phyloP scores from a whole-genome alignment of 2,329 filamentous ascomycete species.

The Fusarium sp. region DNA sequence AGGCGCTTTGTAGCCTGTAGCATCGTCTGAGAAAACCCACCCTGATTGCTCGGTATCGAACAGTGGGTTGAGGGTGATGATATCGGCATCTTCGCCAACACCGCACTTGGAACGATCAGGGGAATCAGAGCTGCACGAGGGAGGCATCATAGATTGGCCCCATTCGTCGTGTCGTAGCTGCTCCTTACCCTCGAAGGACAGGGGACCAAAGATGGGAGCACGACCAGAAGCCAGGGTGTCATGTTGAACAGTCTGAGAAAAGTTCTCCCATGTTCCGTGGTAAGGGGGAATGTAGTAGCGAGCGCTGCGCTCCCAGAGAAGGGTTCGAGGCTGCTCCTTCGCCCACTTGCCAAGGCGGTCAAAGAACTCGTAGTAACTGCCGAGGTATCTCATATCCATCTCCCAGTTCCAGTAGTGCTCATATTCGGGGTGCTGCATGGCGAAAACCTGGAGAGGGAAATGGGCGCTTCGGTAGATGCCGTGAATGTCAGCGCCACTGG shows the following conservation, averaged over 20 bases:
- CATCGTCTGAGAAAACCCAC: slow-evolving; percentile 78
- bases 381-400: slow-evolving; percentile 74
- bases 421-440: slow-evolving; percentile 72
- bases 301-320: slow-evolving; percentile 81
- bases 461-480: slow-evolving; percentile 77
- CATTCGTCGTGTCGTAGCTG: slow-evolving; percentile 64
- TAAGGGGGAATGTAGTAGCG: slow-evolving; percentile 80
- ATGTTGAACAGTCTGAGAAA: slow-evolving; percentile 71
- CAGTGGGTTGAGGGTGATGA: slow-evolving; percentile 82
- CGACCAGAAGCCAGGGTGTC: slow-evolving; percentile 66
- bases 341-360: slow-evolving; percentile 75
- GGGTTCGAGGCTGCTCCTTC: slow-evolving; percentile 73
- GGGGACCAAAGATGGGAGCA: slow-evolving; percentile 77
- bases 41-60: slow-evolving; percentile 78
- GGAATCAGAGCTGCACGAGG: slow-evolving; percentile 65
- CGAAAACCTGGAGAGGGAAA: slow-evolving; percentile 73
- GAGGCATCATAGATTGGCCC: slow-evolving; percentile 65
- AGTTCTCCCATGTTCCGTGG: slow-evolving; percentile 79
- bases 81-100: slow-evolving; percentile 77
- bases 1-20: slow-evolving; percentile 75
- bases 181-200: slow-evolving; percentile 61
- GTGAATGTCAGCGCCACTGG: slow-evolving; percentile 69
- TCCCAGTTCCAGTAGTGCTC: slow-evolving; percentile 78
- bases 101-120: slow-evolving; percentile 67
- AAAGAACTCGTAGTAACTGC: slow-evolving; percentile 79